Evolutionary conservation across 2,329 filamentous ascomycete species (phyloP).

Genomic region (Graphiopsis chlorocephala): DNA sequence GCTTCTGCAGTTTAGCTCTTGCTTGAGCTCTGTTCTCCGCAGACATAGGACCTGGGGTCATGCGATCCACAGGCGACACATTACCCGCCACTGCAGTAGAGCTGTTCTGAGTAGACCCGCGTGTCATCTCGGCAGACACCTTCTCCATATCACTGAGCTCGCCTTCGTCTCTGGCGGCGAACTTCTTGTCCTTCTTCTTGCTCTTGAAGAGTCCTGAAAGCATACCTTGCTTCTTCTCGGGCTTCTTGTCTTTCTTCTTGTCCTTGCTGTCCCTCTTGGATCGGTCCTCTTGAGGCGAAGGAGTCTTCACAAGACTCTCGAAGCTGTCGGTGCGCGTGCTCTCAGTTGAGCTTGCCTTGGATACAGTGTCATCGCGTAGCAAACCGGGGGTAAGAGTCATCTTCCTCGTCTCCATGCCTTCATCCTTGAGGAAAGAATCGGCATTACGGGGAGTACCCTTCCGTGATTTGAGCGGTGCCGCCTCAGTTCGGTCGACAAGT

Average conservation of each 20-base stretch:
- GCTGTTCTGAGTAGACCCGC: constrained; percentile 21
- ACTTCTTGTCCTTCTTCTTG: constrained; percentile 63
- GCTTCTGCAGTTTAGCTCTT: constrained; percentile 28
- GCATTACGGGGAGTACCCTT: constrained; percentile 88
- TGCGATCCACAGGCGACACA: constrained; percentile 11
- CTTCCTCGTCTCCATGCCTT: constrained; percentile 91
- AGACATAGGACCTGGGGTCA: constrained; percentile 10
- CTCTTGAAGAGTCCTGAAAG: constrained; percentile 67
- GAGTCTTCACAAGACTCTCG: constrained; percentile 71
- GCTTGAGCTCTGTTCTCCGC: constrained; percentile 8
- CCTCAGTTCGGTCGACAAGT: constrained; percentile 33
- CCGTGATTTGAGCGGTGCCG: constrained; percentile 58
- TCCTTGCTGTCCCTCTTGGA: constrained; percentile 68
- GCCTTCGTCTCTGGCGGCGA: constrained; percentile 40
- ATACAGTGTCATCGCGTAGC: constrained; percentile 70
- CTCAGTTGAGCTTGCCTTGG: constrained; percentile 37
- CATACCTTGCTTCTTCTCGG: constrained; percentile 74
- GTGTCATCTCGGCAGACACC: constrained; percentile 27
- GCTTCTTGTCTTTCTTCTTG: constrained; percentile 73
- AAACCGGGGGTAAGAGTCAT: constrained; percentile 94
- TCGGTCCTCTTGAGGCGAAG: constrained; percentile 58
- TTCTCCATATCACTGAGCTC: constrained; percentile 31
- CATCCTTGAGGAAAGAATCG: constrained; percentile 97
- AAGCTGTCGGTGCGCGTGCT: constrained; percentile 62
- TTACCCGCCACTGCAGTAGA: neutral